Conservation (phyloP, 352 stramenopile species). For the Thraustochytrium striatum region DNA sequence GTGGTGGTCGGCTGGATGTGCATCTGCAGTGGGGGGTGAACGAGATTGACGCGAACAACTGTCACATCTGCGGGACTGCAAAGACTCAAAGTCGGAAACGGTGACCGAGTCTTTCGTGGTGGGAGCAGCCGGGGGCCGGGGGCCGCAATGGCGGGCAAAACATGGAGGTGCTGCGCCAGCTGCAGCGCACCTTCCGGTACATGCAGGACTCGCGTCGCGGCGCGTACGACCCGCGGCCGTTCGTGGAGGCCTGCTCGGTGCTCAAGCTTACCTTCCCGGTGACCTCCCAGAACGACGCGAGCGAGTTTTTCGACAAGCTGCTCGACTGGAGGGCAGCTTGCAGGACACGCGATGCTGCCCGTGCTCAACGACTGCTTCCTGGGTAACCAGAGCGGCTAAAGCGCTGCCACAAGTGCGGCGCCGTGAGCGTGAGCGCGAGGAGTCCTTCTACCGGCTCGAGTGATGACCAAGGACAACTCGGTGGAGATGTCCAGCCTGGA, state of each 20-base stretch:
- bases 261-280: constrained; percentile 93
- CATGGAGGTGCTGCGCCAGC: constrained; percentile 56
- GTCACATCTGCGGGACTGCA: constrained; percentile 23
- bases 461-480: constrained; percentile 44
- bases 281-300: constrained; percentile 99
- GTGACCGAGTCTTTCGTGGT: constrained; percentile 18
- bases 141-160: constrained; percentile 60
- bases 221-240: not conserved
- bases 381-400: constrained; percentile 22
- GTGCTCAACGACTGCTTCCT: constrained; percentile 35
- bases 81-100: constrained; percentile 12
- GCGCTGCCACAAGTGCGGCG: constrained; percentile 37
- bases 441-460: constrained; percentile 49
- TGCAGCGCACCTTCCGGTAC: constrained; percentile 42
- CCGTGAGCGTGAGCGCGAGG: constrained; percentile 35
- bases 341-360: constrained; percentile 62
- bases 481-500: constrained; percentile 20
- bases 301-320: constrained; percentile 97
- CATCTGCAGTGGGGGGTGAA: constrained; percentile 30
- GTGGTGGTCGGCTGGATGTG: constrained; percentile 28
- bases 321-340: constrained; percentile 93
- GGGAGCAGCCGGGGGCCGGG: constrained; percentile 51
- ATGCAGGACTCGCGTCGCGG: constrained; percentile 16
- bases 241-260: constrained; percentile 68
- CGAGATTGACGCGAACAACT: constrained; percentile 1